Percentiles rank a stretch among this genome's conserved stretches.
phyloP scores from a whole-genome alignment of 2,329 filamentous ascomycete species.

The Tolypocladium sp. region DNA sequence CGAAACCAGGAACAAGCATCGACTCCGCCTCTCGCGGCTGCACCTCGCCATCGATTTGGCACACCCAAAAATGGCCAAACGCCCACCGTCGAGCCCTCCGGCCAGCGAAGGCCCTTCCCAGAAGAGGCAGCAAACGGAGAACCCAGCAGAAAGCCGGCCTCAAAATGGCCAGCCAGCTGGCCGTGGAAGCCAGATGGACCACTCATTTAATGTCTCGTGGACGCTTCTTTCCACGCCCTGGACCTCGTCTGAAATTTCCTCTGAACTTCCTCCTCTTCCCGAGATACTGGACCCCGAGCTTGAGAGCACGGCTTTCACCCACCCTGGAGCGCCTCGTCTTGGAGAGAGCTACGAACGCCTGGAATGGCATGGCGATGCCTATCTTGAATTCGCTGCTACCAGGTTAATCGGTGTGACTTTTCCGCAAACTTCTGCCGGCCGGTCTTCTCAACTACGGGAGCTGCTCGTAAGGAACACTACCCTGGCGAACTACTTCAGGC shows the following conservation, averaged over 20 bases:
- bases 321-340: slow-evolving; percentile 36
- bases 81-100: slow-evolving; percentile 8
- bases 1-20: not conserved
- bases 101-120: not conserved
- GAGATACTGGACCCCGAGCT: slow-evolving; percentile 49
- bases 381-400: slow-evolving; percentile 68
- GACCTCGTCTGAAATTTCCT: slow-evolving; percentile 39
- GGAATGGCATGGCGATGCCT: slow-evolving; percentile 84
- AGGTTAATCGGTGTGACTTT: slow-evolving; percentile 69
- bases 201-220: not conserved
- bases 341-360: slow-evolving; percentile 62
- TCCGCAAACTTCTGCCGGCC: slow-evolving; percentile 53
- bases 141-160: not conserved
- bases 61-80: slow-evolving; percentile 27
- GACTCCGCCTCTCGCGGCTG: too few species aligned
- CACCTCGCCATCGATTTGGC: not conserved
- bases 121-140: slow-evolving; percentile 4
- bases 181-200: not conserved
- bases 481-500: slow-evolving; percentile 56
- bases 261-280: slow-evolving; percentile 48
- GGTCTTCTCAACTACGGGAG: slow-evolving; percentile 69
- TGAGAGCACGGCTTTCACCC: slow-evolving; percentile 57
- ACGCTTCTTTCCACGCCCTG: slow-evolving; percentile 30
- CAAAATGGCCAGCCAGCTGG: not conserved
- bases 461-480: slow-evolving; percentile 72